Evolutionary conservation across 176 grass and related monocot genomes (phyloP), one percentile per base, ranked within the genome.

Genomic region (Oryza nivara): DNA sequence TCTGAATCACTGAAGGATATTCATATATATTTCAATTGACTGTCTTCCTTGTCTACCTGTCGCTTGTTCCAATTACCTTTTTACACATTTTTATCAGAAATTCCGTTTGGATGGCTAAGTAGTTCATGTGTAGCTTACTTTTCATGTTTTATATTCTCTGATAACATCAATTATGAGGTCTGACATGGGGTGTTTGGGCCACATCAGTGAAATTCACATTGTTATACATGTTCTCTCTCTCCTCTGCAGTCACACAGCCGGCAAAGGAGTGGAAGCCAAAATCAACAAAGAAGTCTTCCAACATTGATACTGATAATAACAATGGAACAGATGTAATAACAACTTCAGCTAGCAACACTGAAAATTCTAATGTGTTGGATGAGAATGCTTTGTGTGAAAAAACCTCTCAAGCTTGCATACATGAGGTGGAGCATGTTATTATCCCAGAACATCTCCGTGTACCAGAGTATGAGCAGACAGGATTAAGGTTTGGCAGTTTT

Each of bases 181-280:
- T 58, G 52, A 58, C 15, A 54, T 13, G 51, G 19, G 15, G 51
- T 17, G 52, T 20, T 58, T 20, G 17, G 52, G 52, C 17, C 52
- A 58, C 52, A 8, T 0, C 14, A 52, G 14, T 52, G 49, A 52
- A 51, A 51, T 51, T 51, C 6, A 8, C 52, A 9, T 61, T 47
- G 30, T 73, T 10, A 68, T 70, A 25, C 54, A 43, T 44, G 66
- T 80, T 73, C 25, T 67, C 51, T 68, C 5, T 74, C 51, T 17
- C 52, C 36, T 84, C 15, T 92, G 81, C 80, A 92, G 90, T 80
- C 28, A 48, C 77, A 35, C 90, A 79, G 19, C 80, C 85, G 52
- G 46, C 75, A 72, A 92, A 90, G 88, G 86, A 95, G 73, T 95
- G 93, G 93, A 95, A 95, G 51, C 93, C 93, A 64, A 95, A 95